phyloP scores from a whole-genome alignment of 176 grass and related monocot genomes.

The Avena insularis region DNA sequence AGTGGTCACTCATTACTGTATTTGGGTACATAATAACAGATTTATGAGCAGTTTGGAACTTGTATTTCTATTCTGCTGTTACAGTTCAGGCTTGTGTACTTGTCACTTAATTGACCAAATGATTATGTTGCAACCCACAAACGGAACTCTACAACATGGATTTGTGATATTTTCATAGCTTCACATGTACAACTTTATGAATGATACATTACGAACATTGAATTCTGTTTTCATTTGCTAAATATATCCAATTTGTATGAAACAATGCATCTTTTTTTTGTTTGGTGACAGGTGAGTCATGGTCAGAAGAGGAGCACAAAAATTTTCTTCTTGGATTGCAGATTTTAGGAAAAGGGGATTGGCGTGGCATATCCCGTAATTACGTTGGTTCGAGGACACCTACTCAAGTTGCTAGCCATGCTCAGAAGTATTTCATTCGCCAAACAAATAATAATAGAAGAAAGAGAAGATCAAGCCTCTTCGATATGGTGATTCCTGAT shows the following conservation, averaged over 20 bases:
- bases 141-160: neutral
- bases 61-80: conserved; percentile 1
- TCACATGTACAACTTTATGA: neutral
- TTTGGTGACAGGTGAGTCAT: conserved; percentile 58
- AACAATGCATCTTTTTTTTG: conserved; percentile 7
- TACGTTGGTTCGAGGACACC: conserved; percentile 65
- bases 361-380: conserved; percentile 69
- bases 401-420: conserved; percentile 84
- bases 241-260: conserved; percentile 14
- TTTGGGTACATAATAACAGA: neutral
- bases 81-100: conserved; percentile 1
- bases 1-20: neutral
- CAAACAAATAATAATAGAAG: conserved; percentile 57
- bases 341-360: conserved; percentile 78
- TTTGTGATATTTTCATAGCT: neutral
- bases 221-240: neutral
- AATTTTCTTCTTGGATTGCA: conserved; percentile 63
- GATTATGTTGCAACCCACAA: neutral
- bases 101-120: conserved; percentile 14
- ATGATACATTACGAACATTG: neutral
- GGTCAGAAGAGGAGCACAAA: conserved; percentile 80
- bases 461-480: conserved; percentile 76
- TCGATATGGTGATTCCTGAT: conserved; percentile 62
- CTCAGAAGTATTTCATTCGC: conserved; percentile 77
- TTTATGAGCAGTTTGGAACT: neutral